Base-by-base conservation (phyloP, 2,329 filamentous ascomycete species). In the Phaeosphaeriaceae sp. region DNA sequence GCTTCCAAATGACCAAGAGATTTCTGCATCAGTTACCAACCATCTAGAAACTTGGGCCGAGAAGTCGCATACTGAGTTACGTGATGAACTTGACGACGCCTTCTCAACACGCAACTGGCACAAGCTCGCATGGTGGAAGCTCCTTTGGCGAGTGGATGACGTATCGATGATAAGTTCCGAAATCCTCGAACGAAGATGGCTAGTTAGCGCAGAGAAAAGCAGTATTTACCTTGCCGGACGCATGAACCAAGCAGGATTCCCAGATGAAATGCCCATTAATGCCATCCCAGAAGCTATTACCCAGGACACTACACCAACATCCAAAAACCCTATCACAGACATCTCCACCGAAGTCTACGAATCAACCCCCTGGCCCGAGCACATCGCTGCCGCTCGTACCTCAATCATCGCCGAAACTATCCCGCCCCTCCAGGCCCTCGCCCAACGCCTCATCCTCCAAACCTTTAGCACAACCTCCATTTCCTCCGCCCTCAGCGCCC, bases 141-240 rank as follows among this genome's bases (percentile, higher is more conserved):
- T 97, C 0, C 92, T 96, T 68, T 96, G 92, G 92, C 86, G 91
- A 16, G 92, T 94, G 18, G 93, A 97, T 67, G 93, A 97, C 64
- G 90, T 97, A 9, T 85, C 86, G 2, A 88, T 93, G 81, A 86
- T 96, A 46, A 87, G 89, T 2, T 84, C 86, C 1, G 89, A 94
- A 60, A 87, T 97, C 52, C 78, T 97, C 3, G 83, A 84, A 51
- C 86, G 87, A 56, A 81, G 83, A 6, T 97, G 95, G 77, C 81
- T 99, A 3, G 83, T 86, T 0, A 83, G 83, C 3, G 87, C 92
- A 0, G 92, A 97, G 72, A 87, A 87, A 61, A 87, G 86, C 46
- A 82, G 91, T n/a, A 87, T 96, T 38, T 96, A 88, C 73, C 82
- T 96, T 2, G 84, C 89, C 6, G 93, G 93, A 1, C 84, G 87